Evolutionary conservation across 2,329 filamentous ascomycete genomes (phyloP), one percentile per base, ranked within the genome.

Genomic region (Aspergillus aculeatinus): DNA sequence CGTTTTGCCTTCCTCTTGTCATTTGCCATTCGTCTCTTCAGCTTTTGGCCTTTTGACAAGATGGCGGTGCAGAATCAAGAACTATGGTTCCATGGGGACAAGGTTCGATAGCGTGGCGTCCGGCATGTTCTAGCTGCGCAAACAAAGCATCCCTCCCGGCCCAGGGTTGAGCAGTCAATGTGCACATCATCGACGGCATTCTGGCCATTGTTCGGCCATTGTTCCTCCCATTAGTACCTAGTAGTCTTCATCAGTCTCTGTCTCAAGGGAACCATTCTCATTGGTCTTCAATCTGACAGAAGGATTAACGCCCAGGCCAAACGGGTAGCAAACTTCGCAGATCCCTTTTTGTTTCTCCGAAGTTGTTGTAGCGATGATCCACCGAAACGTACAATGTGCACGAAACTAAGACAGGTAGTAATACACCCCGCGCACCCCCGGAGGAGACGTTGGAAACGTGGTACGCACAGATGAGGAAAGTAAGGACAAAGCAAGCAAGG

Each of bases 251-350:
- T 35, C 33, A 5, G 27, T 29, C 27, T 29, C 5, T 2, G 27
- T 29, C 27, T 29, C 27, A 29, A 29, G 39, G n/a, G 14, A 44
- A n/a, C 6, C 14, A 4, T 44, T 44, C 16, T 44, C 39, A 44
- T 44, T 44, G 39, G 39, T 44, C 39, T 44, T 19, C 39, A n/a
- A 19, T 16, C 6, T 44, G 51, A 44, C 44, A 42, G 50, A 55
- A 39, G 33, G 42, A 25, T 58, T 44, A 58, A 48, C n/a, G 55
- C 23, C 51, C 51, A 59, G 14, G 47, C 49, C n/a, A 44, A 16
- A 58, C 35, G 29, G 21, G 47, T 33, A 53, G 51, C 39, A 44
- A 44, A 44, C 16, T 19, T 44, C 39, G 39, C 39, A 44, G 39
- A 44, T 44, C 39, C 14, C 39, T 44, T 44, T 16, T 19, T 44